These are phyloP conservation scores for Musa schizocarpa DNA, from an alignment of 176 grass and related monocot species.

Conservation along the genomic window DNA sequence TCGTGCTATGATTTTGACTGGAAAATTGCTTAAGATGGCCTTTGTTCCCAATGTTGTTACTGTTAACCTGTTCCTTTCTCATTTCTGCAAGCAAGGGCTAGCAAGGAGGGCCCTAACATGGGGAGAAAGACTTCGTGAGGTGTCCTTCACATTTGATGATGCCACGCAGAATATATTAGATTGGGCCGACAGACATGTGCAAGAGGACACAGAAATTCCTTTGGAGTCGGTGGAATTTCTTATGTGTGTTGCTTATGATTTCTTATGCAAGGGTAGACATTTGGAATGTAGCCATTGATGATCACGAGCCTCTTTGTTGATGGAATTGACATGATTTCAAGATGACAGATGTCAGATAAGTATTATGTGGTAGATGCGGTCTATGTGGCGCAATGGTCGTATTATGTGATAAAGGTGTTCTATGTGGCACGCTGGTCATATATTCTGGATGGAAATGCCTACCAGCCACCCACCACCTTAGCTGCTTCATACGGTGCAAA, in stretches of 20 bases:
- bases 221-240: slow-evolving; percentile 47
- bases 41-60: slow-evolving; percentile 76
- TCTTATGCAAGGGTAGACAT: slow-evolving; percentile 27
- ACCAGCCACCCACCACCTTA: background rate
- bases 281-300: slow-evolving; percentile 25
- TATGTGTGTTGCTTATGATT: slow-evolving; percentile 42
- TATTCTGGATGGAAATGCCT: background rate
- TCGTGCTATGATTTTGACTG: slow-evolving; percentile 77
- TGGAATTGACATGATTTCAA: background rate
- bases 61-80: slow-evolving; percentile 75
- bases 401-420: background rate
- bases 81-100: slow-evolving; percentile 92
- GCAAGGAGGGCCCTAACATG: slow-evolving; percentile 57
- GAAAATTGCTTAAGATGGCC: slow-evolving; percentile 73
- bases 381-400: no score
- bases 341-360: slow-evolving; percentile 34
- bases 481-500: background rate
- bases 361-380: no score
- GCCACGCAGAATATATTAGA: slow-evolving; percentile 73
- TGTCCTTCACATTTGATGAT: slow-evolving; percentile 73
- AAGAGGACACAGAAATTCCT: slow-evolving; percentile 20
- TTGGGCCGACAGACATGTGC: slow-evolving; percentile 46
- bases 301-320: background rate
- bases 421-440: background rate
- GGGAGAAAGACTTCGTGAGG: slow-evolving; percentile 64